Conservation (phyloP, 305 asterid genomes). For the Stenogyne calaminthoides region DNA sequence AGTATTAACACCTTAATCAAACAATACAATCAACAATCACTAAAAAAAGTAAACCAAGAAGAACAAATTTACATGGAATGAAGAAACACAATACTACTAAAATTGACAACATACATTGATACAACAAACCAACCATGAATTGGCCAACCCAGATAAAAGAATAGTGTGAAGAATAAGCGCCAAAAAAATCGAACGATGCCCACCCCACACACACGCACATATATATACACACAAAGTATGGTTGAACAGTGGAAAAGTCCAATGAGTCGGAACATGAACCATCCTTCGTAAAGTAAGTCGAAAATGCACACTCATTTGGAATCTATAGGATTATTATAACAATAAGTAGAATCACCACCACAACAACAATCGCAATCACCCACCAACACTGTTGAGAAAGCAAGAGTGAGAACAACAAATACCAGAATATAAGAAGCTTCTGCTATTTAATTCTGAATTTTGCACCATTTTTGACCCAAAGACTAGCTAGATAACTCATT, state of each 20-base stretch:
- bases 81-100: not conserved
- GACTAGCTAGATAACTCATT: not conserved
- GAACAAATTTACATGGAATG: not conserved
- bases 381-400: slow-evolving; percentile 29
- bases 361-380: slow-evolving; percentile 13
- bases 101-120: not conserved
- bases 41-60: not conserved
- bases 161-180: not conserved
- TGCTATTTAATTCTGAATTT: not conserved
- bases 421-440: not conserved
- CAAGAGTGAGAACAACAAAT: not conserved
- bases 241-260: not conserved
- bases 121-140: not conserved
- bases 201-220: not conserved
- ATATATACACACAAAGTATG: not conserved
- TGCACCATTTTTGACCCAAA: not conserved
- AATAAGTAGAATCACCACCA: slow-evolving; percentile 16
- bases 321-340: slow-evolving; percentile 17
- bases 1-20: not conserved
- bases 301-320: not conserved
- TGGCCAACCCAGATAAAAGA: not conserved
- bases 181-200: not conserved
- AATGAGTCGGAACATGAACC: not conserved
- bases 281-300: not conserved
- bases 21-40: not conserved